Evolutionary conservation across 176 grass and related monocot species (phyloP), one percentile per base, ranked within the genome.

Genomic region (Oryza officinalis): DNA sequence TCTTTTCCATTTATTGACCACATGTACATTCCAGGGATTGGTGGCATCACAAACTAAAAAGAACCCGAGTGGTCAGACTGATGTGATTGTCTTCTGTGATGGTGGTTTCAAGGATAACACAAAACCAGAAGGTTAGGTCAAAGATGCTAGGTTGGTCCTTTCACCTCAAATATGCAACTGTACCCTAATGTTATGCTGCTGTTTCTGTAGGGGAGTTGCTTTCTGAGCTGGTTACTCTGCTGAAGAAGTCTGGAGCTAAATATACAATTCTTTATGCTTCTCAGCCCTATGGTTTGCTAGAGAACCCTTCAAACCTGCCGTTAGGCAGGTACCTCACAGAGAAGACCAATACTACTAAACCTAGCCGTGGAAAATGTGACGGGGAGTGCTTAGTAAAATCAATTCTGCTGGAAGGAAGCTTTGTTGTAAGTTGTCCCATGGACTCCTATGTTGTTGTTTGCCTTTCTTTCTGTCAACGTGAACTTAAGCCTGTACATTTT

Each of bases 181-280:
- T 66, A 23, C 20, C 40, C 45, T 74, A 40, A 86, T 35, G 40
- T 50, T 77, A 1, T 82, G 14, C 69, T 67, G 33, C 61, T 23
- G 6, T 47, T 49, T 79, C 57, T 71, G 37, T 86, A 96, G 96
- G 93, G 65, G 93, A 96, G 83, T 76, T 94, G 83, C 85, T 99
- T 78, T 90, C 93, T 0, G 76, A 90, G 44, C 74, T 99, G 54
- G 77, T 99, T 10, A 22, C 33, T 20, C 23, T 78, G 40, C 79
- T 99, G 76, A 76, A 88, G 78, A 67, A 89, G 3, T 92, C 83
- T 40, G 85, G 87, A 5, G 84, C 83, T 77, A 96, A 75, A 83
- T 95, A 96, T 84, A 90, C 93, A 20, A 45, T 96, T 71, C 93
- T 99, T 76, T 99, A 96, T 92, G 85, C 79, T 60, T 96, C 93